Percentiles rank a stretch among this genome's conserved stretches.
phyloP scores from a whole-genome alignment of 805 yeast species.

The Candida adriatica region DNA sequence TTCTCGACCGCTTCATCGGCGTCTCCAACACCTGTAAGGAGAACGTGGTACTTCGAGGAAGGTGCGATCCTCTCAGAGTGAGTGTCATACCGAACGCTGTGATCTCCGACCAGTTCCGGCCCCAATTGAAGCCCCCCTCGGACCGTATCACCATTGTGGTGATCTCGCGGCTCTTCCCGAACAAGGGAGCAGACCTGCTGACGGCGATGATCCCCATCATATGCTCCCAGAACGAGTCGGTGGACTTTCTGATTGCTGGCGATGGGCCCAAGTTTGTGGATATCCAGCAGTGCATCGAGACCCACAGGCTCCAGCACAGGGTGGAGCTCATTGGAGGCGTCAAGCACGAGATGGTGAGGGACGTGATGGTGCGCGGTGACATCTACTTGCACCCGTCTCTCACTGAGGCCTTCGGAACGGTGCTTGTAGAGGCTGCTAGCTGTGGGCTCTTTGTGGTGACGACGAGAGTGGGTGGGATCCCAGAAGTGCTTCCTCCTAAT shows the following conservation, averaged over 20 bases:
- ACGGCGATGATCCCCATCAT: slow-evolving; percentile 80
- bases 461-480: slow-evolving; percentile 95
- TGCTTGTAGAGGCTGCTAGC: slow-evolving; percentile 93
- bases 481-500: slow-evolving; percentile 87
- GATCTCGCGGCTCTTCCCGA: slow-evolving; percentile 87
- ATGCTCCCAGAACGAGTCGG: slow-evolving; percentile 55
- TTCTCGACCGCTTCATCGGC: slow-evolving; percentile 90
- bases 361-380: slow-evolving; percentile 89
- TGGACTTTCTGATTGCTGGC: slow-evolving; percentile 85
- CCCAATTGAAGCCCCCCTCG: slow-evolving; percentile 29
- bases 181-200: slow-evolving; percentile 89
- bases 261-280: slow-evolving; percentile 95
- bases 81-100: slow-evolving; percentile 97
- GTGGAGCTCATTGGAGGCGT: slow-evolving; percentile 83
- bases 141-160: slow-evolving; percentile 71
- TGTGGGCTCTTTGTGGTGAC: slow-evolving; percentile 93
- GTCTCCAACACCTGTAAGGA: slow-evolving; percentile 96
- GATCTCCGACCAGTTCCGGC: slow-evolving; percentile 72
- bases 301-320: slow-evolving; percentile 75
- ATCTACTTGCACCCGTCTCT: slow-evolving; percentile 89
- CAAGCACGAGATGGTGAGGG: slow-evolving; percentile 87
- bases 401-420: slow-evolving; percentile 98
- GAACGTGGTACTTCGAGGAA: slow-evolving; percentile 84
- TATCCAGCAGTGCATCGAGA: slow-evolving; percentile 91
- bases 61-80: slow-evolving; percentile 67